Conservation (phyloP, 257 asterid genomes). For the Solanum chiquidenum region DNA sequence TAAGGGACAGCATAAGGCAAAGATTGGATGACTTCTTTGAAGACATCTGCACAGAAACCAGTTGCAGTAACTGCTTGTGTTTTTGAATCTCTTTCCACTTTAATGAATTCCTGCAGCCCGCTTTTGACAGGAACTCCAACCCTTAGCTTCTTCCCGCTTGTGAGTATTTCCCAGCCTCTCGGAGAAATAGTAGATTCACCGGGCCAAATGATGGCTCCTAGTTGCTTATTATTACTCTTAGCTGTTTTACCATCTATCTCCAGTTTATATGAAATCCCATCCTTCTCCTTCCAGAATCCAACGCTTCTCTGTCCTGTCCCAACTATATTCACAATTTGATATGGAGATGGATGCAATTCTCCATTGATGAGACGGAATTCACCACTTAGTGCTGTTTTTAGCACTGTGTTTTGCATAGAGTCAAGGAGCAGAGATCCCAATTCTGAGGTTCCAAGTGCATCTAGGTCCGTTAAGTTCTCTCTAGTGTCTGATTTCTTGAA, state of each 20-base stretch:
- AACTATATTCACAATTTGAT: slow-evolving; percentile 33
- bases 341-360: slow-evolving; percentile 24
- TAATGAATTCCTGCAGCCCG: slow-evolving; percentile 21
- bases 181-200: slow-evolving; percentile 18
- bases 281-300: slow-evolving; percentile 34
- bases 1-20: slow-evolving; percentile 17
- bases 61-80: slow-evolving; percentile 7
- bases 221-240: slow-evolving; percentile 11
- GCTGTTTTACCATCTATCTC: background rate
- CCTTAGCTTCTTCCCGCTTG: slow-evolving; percentile 17
- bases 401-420: slow-evolving; percentile 11
- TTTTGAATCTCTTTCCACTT: slow-evolving; percentile 11
- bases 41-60: slow-evolving; percentile 30
- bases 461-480: slow-evolving; percentile 19
- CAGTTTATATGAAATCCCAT: slow-evolving; percentile 17
- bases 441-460: slow-evolving; percentile 27
- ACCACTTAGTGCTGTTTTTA: slow-evolving; percentile 34
- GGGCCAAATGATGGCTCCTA: slow-evolving; percentile 30
- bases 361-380: slow-evolving; percentile 23
- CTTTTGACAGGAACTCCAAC: slow-evolving; percentile 24
- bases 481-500: background rate
- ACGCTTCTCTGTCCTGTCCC: slow-evolving; percentile 14
- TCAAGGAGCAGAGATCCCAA: slow-evolving; percentile 17
- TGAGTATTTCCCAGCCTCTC: slow-evolving; percentile 37
- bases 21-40: slow-evolving; percentile 18